Conservation (phyloP, 2,329 filamentous ascomycete genomes). For the Aspergillus sp. region DNA sequence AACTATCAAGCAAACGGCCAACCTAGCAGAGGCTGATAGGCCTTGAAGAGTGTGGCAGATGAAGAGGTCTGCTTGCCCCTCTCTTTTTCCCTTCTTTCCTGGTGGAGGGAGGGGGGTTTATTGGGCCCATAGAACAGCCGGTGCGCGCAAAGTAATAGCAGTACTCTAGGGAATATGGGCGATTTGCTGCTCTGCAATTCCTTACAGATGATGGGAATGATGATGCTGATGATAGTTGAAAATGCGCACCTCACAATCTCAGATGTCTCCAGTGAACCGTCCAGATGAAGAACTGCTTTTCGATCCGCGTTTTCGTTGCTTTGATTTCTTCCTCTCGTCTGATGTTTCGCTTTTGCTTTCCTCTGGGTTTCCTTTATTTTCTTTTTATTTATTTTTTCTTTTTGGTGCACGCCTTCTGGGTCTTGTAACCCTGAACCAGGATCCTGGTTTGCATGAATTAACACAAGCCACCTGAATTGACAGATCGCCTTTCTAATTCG, state of each 20-base stretch:
- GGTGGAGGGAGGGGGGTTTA: slow-evolving; percentile 13
- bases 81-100: slow-evolving; percentile 7
- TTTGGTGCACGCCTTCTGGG: slow-evolving; percentile 15
- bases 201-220: slow-evolving; percentile 7
- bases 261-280: not conserved
- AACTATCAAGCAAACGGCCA: slow-evolving; percentile 7
- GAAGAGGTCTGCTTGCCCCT: slow-evolving; percentile 10
- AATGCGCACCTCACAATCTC: not conserved
- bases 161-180: not conserved
- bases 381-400: no score
- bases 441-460: slow-evolving; percentile 20
- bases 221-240: slow-evolving; percentile 1
- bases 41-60: slow-evolving; percentile 1
- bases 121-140: slow-evolving; percentile 6
- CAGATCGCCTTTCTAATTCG: slow-evolving; percentile 28
- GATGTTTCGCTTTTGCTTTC: slow-evolving; percentile 6
- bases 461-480: slow-evolving; percentile 29
- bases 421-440: slow-evolving; percentile 15
- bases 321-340: not conserved
- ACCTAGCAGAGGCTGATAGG: slow-evolving; percentile 2
- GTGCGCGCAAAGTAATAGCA: not conserved
- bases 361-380: not conserved
- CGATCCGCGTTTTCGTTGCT: not conserved
- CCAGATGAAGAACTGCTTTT: not conserved
- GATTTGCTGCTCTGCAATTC: slow-evolving; percentile 3